These are phyloP conservation scores for Lithospermum erythrorhizon DNA, from an alignment of 257 asterid species.

Conservation along the genomic window DNA sequence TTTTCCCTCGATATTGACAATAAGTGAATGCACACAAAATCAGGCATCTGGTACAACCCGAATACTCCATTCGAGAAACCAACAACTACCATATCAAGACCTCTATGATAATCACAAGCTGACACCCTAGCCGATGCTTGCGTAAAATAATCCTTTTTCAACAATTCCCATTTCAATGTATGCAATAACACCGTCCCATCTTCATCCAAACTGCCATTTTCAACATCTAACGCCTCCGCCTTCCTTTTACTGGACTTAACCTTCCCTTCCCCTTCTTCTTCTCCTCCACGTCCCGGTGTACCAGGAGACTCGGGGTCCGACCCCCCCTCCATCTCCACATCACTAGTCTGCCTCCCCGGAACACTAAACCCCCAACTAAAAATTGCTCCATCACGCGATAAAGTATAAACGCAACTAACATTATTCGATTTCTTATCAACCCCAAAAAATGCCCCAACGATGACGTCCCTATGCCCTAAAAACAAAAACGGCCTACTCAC, in stretches of 20 bases:
- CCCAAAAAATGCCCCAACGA: constrained; percentile 74
- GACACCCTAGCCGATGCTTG: constrained; percentile 74
- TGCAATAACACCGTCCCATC: constrained; percentile 33
- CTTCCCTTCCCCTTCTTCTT: constrained; percentile 25
- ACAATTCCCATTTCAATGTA: constrained; percentile 54
- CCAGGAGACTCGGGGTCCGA: constrained; percentile 58
- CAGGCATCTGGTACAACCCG: constrained; percentile 93
- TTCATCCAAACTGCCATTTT: constrained; percentile 26
- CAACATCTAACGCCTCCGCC: constrained; percentile 36
- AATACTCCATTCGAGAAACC: constrained; percentile 96
- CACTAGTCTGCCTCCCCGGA: constrained; percentile 21
- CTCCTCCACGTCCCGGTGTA: constrained; percentile 72
- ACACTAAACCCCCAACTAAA: constrained; percentile 51
- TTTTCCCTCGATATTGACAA: constrained; percentile 79
- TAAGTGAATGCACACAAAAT: constrained; percentile 75
- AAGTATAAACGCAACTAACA: constrained; percentile 43
- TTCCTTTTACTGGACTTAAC: constrained; percentile 44
- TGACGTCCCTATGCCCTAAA: constrained; percentile 72
- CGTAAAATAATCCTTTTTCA: constrained; percentile 70
- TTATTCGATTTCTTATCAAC: constrained; percentile 49
- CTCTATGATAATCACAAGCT: constrained; percentile 77
- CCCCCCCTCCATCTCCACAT: too few relatives aligned
- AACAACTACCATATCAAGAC: constrained; percentile 79
- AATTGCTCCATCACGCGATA: constrained; percentile 86
- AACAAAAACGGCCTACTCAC: constrained; percentile 58